Evolutionary conservation across 495 filamentous ascomycete genomes (phyloP).

Genomic region (Articulospora tetracladia): DNA sequence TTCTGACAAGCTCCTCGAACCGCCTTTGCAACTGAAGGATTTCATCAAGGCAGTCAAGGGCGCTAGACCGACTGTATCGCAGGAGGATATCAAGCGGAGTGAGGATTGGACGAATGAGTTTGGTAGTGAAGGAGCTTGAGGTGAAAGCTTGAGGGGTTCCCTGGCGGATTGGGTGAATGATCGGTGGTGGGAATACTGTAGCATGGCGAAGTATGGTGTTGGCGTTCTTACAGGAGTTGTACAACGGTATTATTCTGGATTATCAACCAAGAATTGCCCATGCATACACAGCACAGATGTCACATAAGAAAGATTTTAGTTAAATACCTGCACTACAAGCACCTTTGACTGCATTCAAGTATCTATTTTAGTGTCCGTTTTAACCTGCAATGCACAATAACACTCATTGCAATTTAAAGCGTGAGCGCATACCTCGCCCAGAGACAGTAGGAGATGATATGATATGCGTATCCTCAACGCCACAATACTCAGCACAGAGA

Average conservation of each 20-base stretch:
- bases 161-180: too few species aligned
- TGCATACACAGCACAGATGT: not conserved
- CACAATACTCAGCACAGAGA: constrained; percentile 9
- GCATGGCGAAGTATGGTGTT: constrained; percentile 14
- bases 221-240: not conserved
- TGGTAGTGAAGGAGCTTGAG: constrained; percentile 79
- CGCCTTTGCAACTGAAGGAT: constrained; percentile 81
- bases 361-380: not conserved
- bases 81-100: constrained; percentile 76
- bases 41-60: constrained; percentile 90
- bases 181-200: not conserved
- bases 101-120: constrained; percentile 96
- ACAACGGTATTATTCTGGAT: not conserved
- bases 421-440: too few species aligned
- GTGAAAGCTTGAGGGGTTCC: not conserved
- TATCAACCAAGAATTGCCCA: not conserved
- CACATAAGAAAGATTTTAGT: not conserved
- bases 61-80: constrained; percentile 83
- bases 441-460: too few species aligned
- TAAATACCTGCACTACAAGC: too few species aligned
- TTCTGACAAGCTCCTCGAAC: constrained; percentile 78
- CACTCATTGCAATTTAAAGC: too few species aligned
- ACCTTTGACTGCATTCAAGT: not conserved
- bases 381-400: too few species aligned
- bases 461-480: constrained; percentile 14